These are phyloP conservation scores for Escallonia rubra DNA, from an alignment of 129 eudicot species.

Conservation along the genomic window DNA sequence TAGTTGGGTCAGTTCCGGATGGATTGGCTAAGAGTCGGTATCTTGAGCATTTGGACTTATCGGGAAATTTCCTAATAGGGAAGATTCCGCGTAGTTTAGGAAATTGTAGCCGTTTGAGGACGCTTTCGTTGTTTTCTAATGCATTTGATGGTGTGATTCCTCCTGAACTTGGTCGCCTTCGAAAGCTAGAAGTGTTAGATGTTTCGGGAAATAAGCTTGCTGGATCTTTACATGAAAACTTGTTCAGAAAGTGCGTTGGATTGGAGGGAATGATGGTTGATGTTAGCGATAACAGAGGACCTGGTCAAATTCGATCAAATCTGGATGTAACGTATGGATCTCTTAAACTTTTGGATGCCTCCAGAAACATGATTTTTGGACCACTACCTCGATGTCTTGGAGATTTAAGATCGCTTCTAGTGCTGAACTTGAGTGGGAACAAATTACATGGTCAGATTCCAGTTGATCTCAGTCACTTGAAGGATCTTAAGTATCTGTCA, in stretches of 20 bases:
- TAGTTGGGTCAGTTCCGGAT: slow-evolving; percentile 36
- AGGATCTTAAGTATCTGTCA: slow-evolving; percentile 10
- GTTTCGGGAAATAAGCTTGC: slow-evolving; percentile 48
- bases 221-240: slow-evolving; percentile 24
- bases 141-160: slow-evolving; percentile 48
- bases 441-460: slow-evolving; percentile 9
- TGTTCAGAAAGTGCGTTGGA: slow-evolving; percentile 15
- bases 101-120: slow-evolving; percentile 41
- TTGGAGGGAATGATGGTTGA: slow-evolving; percentile 26
- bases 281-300: slow-evolving; percentile 37
- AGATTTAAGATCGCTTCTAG: slow-evolving; percentile 7
- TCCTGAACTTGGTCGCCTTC: slow-evolving; percentile 37
- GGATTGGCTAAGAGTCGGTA: slow-evolving; percentile 31
- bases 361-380: slow-evolving; percentile 37
- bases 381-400: slow-evolving; percentile 31
- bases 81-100: slow-evolving; percentile 42
- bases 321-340: slow-evolving; percentile 32
- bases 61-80: slow-evolving; percentile 42
- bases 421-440: slow-evolving; percentile 12
- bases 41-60: slow-evolving; percentile 57
- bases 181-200: slow-evolving; percentile 52
- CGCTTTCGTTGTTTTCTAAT: slow-evolving; percentile 54
- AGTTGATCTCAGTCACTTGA: slow-evolving; percentile 5
- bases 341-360: slow-evolving; percentile 34
- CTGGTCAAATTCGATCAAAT: slow-evolving; percentile 28